Percentiles rank a stretch among this genome's conserved stretches.
These are phyloP conservation scores for Yarrowia osloensis DNA, from an alignment of 805 yeast genomes.

Conservation along the genomic window DNA sequence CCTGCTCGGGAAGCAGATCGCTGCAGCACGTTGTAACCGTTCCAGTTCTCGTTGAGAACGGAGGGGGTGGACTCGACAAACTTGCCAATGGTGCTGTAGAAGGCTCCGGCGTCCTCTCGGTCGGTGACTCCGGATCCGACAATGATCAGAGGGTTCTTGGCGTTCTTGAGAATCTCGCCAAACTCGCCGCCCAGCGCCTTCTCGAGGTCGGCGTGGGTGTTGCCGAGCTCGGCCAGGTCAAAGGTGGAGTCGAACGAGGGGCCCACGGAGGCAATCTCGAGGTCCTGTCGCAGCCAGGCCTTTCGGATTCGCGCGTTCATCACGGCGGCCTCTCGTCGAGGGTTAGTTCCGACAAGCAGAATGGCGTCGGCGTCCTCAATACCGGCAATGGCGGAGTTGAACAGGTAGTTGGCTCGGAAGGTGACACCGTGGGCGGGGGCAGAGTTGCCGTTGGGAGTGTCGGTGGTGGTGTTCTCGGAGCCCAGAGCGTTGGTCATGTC, in stretches of 20 bases:
- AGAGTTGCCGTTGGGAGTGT: slow-evolving; percentile 57
- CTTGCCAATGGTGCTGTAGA: slow-evolving; percentile 59
- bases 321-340: slow-evolving; percentile 88
- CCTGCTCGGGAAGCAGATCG: slow-evolving; percentile 88
- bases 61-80: slow-evolving; percentile 59
- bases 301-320: slow-evolving; percentile 81
- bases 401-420: slow-evolving; percentile 73
- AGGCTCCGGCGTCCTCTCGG: slow-evolving; percentile 61
- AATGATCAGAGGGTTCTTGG: slow-evolving; percentile 74
- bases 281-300: slow-evolving; percentile 72
- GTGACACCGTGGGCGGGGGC: slow-evolving; percentile 71
- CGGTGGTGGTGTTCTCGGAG: slow-evolving; percentile 78
- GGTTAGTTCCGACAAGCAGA: slow-evolving; percentile 80
- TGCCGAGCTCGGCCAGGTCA: slow-evolving; percentile 63
- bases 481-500: slow-evolving; percentile 75
- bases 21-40: slow-evolving; percentile 76
- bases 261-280: slow-evolving; percentile 68
- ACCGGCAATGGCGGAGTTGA: slow-evolving; percentile 78
- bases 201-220: slow-evolving; percentile 56
- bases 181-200: slow-evolving; percentile 64
- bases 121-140: slow-evolving; percentile 80
- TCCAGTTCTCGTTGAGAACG: slow-evolving; percentile 74
- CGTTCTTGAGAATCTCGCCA: slow-evolving; percentile 66
- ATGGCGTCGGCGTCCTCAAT: slow-evolving; percentile 82
- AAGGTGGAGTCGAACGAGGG: slow-evolving; percentile 77